These are phyloP conservation scores for Podospora pseudoanserina DNA, from an alignment of 495 filamentous ascomycete genomes.

Conservation along the genomic window DNA sequence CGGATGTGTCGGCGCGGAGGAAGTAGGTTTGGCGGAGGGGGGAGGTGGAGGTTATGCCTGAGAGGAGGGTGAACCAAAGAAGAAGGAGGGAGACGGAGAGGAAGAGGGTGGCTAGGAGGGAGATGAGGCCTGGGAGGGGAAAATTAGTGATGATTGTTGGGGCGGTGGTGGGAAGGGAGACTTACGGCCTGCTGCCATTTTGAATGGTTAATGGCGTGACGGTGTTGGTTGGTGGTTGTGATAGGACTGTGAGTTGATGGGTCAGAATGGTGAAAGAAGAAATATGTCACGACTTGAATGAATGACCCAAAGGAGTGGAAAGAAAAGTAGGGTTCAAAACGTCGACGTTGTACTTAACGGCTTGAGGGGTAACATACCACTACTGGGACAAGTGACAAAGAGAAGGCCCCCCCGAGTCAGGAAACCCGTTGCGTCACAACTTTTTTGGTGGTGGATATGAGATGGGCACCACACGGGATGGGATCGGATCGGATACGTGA, in stretches of 20 bases:
- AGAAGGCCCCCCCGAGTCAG: not conserved
- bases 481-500: not conserved
- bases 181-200: slow-evolving; percentile 16
- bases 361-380: not conserved
- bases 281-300: too few relatives aligned
- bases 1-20: slow-evolving; percentile 63
- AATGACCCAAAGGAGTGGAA: not conserved
- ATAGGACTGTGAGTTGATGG: not conserved
- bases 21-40: slow-evolving; percentile 78
- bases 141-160: slow-evolving; percentile 7
- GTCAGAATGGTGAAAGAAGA: not conserved
- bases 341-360: not conserved
- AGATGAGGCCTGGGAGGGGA: slow-evolving; percentile 25
- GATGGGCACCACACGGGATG: not conserved
- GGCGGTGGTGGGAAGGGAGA: not conserved
- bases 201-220: not conserved
- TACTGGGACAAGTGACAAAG: not conserved
- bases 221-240: not conserved
- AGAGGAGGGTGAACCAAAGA: slow-evolving; percentile 77
- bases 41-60: slow-evolving; percentile 53
- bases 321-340: not conserved
- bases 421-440: not conserved
- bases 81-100: slow-evolving; percentile 69
- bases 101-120: slow-evolving; percentile 64
- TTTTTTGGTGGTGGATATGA: not conserved